Percentiles rank a stretch among this genome's conserved stretches.
Conservation (phyloP, 768 basidiomycete species). For the Mycena sanguinolenta region DNA sequence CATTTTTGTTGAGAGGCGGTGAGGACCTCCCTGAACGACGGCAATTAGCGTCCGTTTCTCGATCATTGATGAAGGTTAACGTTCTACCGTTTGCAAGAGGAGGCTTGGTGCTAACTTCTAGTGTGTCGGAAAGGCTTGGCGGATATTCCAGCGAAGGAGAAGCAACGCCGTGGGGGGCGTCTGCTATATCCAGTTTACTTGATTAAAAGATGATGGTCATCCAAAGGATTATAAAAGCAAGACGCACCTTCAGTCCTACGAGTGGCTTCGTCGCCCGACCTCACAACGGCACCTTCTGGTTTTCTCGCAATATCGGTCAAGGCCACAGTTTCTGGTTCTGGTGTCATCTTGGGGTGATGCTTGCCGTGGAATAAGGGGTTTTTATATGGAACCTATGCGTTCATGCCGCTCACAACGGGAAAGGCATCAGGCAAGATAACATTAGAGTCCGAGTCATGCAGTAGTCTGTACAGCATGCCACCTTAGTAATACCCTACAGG, state of each 20-base stretch:
- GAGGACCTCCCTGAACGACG: slow-evolving; percentile 4
- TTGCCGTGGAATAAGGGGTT: background rate
- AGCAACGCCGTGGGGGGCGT: background rate
- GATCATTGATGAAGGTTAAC: background rate
- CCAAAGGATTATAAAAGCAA: background rate
- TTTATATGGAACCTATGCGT: background rate
- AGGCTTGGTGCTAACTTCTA: background rate
- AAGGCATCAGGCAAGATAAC: background rate
- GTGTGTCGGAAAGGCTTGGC: background rate
- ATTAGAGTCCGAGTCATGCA: no score
- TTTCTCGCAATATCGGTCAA: slow-evolving; percentile 1
- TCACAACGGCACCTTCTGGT: slow-evolving; percentile 3
- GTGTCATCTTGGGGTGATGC: background rate
- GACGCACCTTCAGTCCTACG: background rate
- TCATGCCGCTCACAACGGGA: slow-evolving; percentile 3
- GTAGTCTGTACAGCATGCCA: background rate
- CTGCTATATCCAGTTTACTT: background rate
- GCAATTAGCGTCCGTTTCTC: slow-evolving; percentile 2
- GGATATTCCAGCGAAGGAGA: background rate
- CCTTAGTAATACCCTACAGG: background rate
- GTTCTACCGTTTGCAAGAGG: slow-evolving; percentile 1
- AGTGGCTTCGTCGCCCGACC: background rate
- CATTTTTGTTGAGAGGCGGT: slow-evolving; percentile 3
- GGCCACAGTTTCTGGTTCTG: background rate
- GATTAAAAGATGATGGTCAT: background rate